A percentile compares a stretch with the other conserved stretches of the same genome.
phyloP scores from a whole-genome alignment of 2,329 filamentous ascomycete species.

The Akanthomyces dipterigenus region DNA sequence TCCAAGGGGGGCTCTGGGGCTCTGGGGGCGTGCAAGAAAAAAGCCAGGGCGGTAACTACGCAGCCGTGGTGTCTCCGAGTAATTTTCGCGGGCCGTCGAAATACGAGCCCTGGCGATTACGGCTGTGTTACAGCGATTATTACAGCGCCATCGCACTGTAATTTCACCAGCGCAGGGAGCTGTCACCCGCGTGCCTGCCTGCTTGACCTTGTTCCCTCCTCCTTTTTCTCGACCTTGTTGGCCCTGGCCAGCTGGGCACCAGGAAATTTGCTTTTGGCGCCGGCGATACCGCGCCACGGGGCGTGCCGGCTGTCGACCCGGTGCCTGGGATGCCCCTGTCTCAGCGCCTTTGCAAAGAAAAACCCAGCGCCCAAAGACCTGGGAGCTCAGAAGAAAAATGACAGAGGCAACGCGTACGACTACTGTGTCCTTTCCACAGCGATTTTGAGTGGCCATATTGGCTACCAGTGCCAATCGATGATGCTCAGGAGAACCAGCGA shows the following conservation, averaged over 20 bases:
- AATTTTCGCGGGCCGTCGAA: not conserved
- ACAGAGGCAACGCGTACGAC: not conserved
- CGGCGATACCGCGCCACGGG: constrained; percentile 1
- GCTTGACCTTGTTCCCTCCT: not conserved
- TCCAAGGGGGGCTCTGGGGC: too few species aligned
- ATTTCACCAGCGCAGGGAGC: not conserved
- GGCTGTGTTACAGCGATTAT: not conserved
- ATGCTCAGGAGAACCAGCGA: too few species aligned
- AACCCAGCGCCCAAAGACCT: not conserved
- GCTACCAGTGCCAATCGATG: too few species aligned
- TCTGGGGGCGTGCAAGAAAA: not conserved
- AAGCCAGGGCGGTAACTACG: not conserved
- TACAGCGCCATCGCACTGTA: not conserved
- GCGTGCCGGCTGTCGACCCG: not conserved
- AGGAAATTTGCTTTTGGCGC: not conserved
- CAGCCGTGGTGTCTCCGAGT: not conserved
- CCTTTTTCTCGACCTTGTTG: not conserved
- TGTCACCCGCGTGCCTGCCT: too few species aligned
- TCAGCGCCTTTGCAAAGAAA: not conserved
- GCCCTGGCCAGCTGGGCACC: not conserved
- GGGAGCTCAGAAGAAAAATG: not conserved
- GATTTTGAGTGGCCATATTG: too few species aligned
- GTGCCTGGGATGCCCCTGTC: not conserved
- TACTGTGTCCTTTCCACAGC: not conserved
- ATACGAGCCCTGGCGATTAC: not conserved